A percentile compares a stretch with the other conserved stretches of the same genome.
phyloP scores from a whole-genome alignment of 1,284 basidiomycete genomes.

The Thecaphora frezii region DNA sequence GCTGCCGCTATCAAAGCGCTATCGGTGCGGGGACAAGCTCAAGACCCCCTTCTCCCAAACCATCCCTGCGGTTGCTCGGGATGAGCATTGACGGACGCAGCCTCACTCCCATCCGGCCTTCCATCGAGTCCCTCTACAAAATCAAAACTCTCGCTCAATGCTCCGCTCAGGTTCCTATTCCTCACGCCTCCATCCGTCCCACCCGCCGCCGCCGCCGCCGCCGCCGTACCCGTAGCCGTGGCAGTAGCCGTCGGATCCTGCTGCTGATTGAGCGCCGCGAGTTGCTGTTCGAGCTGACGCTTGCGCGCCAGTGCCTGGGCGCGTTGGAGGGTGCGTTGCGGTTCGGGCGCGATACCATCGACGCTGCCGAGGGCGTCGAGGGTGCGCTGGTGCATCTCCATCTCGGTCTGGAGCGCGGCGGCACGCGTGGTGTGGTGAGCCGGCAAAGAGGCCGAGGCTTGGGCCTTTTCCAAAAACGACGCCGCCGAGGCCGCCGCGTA shows the following conservation, averaged over 20 bases:
- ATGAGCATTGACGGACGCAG: no score
- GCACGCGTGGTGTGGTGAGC: background rate
- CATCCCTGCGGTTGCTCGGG: no score
- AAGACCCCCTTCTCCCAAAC: no score
- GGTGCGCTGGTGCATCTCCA: background rate
- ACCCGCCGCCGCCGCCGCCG: slow-evolving; percentile 3
- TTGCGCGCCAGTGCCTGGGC: slow-evolving; percentile 11
- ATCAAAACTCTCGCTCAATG: slow-evolving; percentile 29
- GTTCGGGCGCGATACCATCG: background rate
- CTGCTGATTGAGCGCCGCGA: slow-evolving; percentile 15
- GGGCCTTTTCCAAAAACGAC: slow-evolving; percentile 9
- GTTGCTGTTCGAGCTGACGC: slow-evolving; percentile 20
- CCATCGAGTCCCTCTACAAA: slow-evolving; percentile 28
- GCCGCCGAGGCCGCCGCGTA: slow-evolving; percentile 21
- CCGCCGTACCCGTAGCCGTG: background rate
- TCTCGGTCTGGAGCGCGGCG: background rate
- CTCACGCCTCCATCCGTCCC: slow-evolving; percentile 5
- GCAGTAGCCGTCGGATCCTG: background rate
- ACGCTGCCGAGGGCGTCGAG: background rate
- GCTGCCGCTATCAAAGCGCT: no score
- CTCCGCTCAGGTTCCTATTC: slow-evolving; percentile 7
- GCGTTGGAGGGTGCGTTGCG: background rate
- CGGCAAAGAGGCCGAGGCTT: background rate
- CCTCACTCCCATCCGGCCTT: no score
- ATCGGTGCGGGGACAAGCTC: no score